Evolutionary conservation across 2,329 filamentous ascomycete species (phyloP).

Genomic region (Verticillium nubilum): DNA sequence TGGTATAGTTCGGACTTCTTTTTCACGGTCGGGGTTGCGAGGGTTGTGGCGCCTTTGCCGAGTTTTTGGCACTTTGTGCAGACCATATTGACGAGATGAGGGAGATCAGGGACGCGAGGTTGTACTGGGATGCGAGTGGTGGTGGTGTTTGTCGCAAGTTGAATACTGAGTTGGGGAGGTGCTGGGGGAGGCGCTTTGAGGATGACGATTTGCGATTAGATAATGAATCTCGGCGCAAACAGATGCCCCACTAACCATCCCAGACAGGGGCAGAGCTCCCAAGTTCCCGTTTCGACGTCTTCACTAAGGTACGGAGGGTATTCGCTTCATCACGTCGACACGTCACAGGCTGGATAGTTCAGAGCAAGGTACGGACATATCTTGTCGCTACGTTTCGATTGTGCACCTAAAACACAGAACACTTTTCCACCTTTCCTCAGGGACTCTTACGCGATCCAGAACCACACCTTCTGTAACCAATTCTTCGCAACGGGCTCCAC

Average conservation of each 20-base stretch:
- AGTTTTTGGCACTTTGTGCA: conserved; percentile 61
- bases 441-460: conserved; percentile 41
- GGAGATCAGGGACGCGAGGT: too few relatives aligned
- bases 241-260: too few relatives aligned
- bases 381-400: background rate
- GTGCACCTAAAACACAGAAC: background rate
- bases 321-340: too few relatives aligned
- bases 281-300: too few relatives aligned
- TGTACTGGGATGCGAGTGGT: background rate
- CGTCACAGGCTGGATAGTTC: too few relatives aligned
- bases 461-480: conserved; percentile 47
- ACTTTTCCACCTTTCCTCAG: background rate
- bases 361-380: too few relatives aligned
- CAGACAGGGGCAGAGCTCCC: too few relatives aligned
- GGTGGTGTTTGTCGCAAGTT: background rate
- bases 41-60: conserved; percentile 47
- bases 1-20: conserved; percentile 64
- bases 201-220: background rate
- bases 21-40: conserved; percentile 61
- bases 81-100: too few relatives aligned
- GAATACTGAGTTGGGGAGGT: background rate
- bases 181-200: background rate
- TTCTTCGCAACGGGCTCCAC: conserved; percentile 43
- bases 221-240: background rate
- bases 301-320: too few relatives aligned